Conservation (phyloP, 768 basidiomycete species). For the Auriscalpium vulgare region DNA sequence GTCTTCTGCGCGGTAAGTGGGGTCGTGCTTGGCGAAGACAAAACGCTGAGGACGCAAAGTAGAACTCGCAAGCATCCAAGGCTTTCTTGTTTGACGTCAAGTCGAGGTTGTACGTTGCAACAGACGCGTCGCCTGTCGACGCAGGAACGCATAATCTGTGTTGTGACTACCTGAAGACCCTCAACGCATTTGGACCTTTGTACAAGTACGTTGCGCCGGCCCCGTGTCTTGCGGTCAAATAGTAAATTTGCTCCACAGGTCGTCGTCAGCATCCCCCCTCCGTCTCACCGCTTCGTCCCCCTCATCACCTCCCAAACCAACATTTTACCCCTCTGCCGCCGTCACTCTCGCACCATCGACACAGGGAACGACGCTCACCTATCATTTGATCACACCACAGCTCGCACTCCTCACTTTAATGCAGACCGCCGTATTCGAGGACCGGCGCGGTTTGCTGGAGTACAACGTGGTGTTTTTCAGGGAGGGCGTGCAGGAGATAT, state of each 20-base stretch:
- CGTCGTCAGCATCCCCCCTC: constrained; percentile 17
- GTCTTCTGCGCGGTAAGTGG: constrained; percentile 65
- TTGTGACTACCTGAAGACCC: constrained; percentile 84
- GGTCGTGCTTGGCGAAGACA: background rate
- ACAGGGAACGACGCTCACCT: constrained; percentile 71
- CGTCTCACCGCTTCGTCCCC: constrained; percentile 6
- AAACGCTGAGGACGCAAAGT: background rate
- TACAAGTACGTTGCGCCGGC: constrained; percentile 53
- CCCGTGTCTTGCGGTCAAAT: background rate
- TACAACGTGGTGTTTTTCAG: constrained; percentile 84
- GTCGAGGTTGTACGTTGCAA: constrained; percentile 86
- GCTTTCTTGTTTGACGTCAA: constrained; percentile 87
- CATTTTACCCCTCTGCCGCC: constrained; percentile 65
- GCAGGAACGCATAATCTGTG: constrained; percentile 81
- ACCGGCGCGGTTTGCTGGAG: constrained; percentile 68
- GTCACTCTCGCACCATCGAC: constrained; percentile 51
- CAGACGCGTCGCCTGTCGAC: constrained; percentile 89
- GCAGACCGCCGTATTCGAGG: constrained; percentile 65
- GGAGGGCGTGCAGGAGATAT: constrained; percentile 77
- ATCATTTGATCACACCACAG: constrained; percentile 70
- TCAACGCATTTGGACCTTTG: constrained; percentile 77
- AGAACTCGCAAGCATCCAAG: constrained; percentile 92
- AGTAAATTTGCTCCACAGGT: constrained; percentile 2
- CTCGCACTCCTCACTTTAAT: constrained; percentile 66
- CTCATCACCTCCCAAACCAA: constrained; percentile 22